A percentile compares a stretch with the other conserved stretches of the same genome.
These are phyloP conservation scores for Plasmodium cynomolgi DNA, from an alignment of 169 alveolate genomes.

Conservation along the genomic window DNA sequence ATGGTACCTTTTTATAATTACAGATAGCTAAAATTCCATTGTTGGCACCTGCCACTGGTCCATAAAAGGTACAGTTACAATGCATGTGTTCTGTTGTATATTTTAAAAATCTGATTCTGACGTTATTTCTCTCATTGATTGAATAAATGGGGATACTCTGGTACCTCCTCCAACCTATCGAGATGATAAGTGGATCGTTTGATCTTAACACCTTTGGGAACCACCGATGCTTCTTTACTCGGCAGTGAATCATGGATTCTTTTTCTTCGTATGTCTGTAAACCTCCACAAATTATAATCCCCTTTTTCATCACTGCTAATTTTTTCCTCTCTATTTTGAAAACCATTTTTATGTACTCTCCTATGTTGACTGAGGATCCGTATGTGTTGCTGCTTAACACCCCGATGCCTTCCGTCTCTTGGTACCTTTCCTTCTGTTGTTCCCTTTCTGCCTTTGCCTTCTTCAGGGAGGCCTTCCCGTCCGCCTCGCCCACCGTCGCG, in stretches of 20 bases:
- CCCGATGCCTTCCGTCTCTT: slow-evolving; percentile 77
- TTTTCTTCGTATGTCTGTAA: slow-evolving; percentile 77
- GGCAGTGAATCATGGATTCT: slow-evolving; percentile 76
- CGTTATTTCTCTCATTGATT: slow-evolving; percentile 95
- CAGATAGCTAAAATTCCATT: slow-evolving; percentile 88
- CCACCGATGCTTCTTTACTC: slow-evolving; percentile 93
- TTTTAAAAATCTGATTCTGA: slow-evolving; percentile 83
- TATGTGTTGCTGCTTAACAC: slow-evolving; percentile 6
- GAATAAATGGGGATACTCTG: slow-evolving; percentile 97
- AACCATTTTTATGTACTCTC: slow-evolving; percentile 93
- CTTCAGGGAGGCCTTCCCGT: not conserved
- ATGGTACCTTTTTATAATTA: slow-evolving; percentile 86
- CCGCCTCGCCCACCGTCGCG: not conserved
- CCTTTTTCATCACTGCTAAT: slow-evolving; percentile 74
- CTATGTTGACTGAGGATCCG: slow-evolving; percentile 85
- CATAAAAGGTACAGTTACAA: slow-evolving; percentile 96
- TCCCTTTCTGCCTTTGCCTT: slow-evolving; percentile 53
- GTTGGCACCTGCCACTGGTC: slow-evolving; percentile 96
- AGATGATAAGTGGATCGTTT: slow-evolving; percentile 96
- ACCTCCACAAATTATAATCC: slow-evolving; percentile 78
- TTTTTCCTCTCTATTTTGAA: slow-evolving; percentile 82
- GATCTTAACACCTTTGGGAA: slow-evolving; percentile 96
- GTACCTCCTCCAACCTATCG: slow-evolving; percentile 99
- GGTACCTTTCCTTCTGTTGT: slow-evolving; percentile 30
- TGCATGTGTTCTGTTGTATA: slow-evolving; percentile 99